A percentile compares a stretch with the other conserved stretches of the same genome.
Evolutionary conservation across 1,139 yeast species (phyloP).

Genomic region (Debaryomyces udenii): DNA sequence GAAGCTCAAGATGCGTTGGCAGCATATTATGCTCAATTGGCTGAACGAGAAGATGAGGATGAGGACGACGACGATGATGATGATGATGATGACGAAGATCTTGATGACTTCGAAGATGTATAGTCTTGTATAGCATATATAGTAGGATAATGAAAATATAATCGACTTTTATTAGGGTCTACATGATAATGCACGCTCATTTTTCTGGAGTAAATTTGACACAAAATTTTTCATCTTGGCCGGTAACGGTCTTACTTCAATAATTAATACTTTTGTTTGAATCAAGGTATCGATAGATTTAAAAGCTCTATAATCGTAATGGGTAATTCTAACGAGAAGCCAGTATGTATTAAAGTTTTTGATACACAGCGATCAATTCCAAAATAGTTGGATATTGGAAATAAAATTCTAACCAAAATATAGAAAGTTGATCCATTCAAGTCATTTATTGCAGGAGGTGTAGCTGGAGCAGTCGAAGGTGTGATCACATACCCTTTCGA

Average conservation of each 20-base stretch:
- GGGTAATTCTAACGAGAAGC: conserved; percentile 2
- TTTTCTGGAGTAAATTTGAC: conserved; percentile 3
- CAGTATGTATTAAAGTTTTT: conserved; percentile 6
- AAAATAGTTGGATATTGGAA: background rate
- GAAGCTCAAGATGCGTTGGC: conserved; percentile 80
- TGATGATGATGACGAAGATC: conserved; percentile 52
- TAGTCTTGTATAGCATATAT: conserved; percentile 16
- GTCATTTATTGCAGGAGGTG: conserved; percentile 90
- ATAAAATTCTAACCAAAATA: conserved; percentile 7
- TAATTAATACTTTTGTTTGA: background rate
- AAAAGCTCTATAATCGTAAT: conserved; percentile 1
- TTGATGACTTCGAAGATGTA: conserved; percentile 53
- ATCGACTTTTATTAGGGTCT: too few species aligned
- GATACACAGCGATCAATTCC: background rate
- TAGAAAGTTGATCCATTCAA: conserved; percentile 56
- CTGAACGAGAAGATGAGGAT: conserved; percentile 62
- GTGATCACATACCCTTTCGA: conserved; percentile 92
- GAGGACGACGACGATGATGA: conserved; percentile 67
- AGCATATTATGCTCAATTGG: conserved; percentile 75
- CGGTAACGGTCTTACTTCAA: conserved; percentile 4
- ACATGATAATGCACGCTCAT: too few species aligned
- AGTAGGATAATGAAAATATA: background rate
- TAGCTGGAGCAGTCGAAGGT: conserved; percentile 95
- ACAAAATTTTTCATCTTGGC: conserved; percentile 7
- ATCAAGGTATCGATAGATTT: background rate